These are phyloP conservation scores for Rhodocollybia butyracea DNA, from an alignment of 768 basidiomycete species.

Conservation along the genomic window DNA sequence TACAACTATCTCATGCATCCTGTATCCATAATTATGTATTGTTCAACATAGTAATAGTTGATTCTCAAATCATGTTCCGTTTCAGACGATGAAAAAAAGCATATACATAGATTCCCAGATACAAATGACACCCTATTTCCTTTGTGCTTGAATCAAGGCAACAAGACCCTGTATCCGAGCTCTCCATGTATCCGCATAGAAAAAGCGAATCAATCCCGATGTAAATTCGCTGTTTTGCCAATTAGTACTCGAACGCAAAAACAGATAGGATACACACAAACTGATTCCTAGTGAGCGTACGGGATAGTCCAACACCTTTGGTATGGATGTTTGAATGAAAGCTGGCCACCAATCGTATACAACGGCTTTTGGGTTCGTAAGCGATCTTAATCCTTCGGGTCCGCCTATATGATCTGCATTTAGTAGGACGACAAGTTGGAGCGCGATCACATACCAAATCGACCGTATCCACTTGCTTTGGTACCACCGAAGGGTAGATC, in stretches of 20 bases:
- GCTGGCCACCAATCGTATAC: constrained; percentile 85
- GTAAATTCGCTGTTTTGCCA: constrained; percentile 43
- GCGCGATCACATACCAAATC: constrained; percentile 63
- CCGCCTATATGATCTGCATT: constrained; percentile 55
- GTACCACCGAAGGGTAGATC: constrained; percentile 94
- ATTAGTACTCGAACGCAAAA: not conserved
- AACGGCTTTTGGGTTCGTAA: constrained; percentile 89
- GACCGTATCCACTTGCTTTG: constrained; percentile 89
- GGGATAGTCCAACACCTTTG: constrained; percentile 83
- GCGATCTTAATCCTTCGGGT: constrained; percentile 84
- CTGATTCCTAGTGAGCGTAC: constrained; percentile 67
- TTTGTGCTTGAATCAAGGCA: constrained; percentile 32
- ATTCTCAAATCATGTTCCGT: not conserved
- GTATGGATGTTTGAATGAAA: constrained; percentile 80
- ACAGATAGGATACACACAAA: constrained; percentile 51
- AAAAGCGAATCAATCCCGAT: constrained; percentile 44
- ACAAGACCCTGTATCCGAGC: constrained; percentile 40
- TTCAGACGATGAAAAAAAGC: not conserved
- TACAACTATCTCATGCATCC: not conserved
- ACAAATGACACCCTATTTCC: constrained; percentile 20
- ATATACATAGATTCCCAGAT: not conserved
- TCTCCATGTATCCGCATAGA: constrained; percentile 54
- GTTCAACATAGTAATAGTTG: not conserved
- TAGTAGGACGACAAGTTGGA: not conserved
- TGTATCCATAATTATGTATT: not conserved